These are phyloP conservation scores for Escallonia herrerae DNA, from an alignment of 129 eudicot species.

Conservation along the genomic window DNA sequence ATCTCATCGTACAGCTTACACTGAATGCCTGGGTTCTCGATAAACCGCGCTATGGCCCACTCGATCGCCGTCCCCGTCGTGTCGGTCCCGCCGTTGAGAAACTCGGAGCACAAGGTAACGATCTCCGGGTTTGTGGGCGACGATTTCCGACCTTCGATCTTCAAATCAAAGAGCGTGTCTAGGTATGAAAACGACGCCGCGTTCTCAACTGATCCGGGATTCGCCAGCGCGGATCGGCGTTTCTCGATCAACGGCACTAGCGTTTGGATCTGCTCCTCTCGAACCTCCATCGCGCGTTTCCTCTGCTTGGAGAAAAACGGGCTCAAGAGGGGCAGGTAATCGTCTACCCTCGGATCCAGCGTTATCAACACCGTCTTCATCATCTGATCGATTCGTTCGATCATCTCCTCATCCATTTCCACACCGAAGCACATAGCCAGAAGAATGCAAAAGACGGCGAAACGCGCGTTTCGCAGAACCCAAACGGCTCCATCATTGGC, in stretches of 20 bases:
- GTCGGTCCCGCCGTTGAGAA: constrained; percentile 88
- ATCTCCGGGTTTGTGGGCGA: constrained; percentile 43
- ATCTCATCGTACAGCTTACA: constrained; percentile 48
- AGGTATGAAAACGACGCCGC: constrained; percentile 71
- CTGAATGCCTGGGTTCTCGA: constrained; percentile 65
- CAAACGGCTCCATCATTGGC: constrained; percentile 52
- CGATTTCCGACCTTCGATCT: constrained; percentile 59
- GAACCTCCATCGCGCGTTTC: constrained; percentile 39
- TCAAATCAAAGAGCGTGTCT: constrained; percentile 64
- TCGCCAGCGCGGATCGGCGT: constrained; percentile 22
- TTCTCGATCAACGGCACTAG: constrained; percentile 52
- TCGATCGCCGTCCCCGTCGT: constrained; percentile 89
- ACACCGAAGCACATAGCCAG: constrained; percentile 82
- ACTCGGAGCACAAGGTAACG: constrained; percentile 84
- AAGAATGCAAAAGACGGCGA: constrained; percentile 74
- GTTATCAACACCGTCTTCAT: constrained; percentile 67
- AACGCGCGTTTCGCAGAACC: constrained; percentile 68
- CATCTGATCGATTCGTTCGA: constrained; percentile 61
- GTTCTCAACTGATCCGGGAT: constrained; percentile 31
- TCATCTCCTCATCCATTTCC: constrained; percentile 55
- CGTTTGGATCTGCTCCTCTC: constrained; percentile 51
- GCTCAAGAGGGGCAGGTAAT: constrained; percentile 56
- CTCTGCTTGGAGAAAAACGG: constrained; percentile 61
- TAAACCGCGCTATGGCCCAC: constrained; percentile 78
- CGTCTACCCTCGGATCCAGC: constrained; percentile 71